Evolutionary conservation across 306 rosid genomes (phyloP), one percentile per base, ranked within the genome.

Genomic region (Sindora glabra): DNA sequence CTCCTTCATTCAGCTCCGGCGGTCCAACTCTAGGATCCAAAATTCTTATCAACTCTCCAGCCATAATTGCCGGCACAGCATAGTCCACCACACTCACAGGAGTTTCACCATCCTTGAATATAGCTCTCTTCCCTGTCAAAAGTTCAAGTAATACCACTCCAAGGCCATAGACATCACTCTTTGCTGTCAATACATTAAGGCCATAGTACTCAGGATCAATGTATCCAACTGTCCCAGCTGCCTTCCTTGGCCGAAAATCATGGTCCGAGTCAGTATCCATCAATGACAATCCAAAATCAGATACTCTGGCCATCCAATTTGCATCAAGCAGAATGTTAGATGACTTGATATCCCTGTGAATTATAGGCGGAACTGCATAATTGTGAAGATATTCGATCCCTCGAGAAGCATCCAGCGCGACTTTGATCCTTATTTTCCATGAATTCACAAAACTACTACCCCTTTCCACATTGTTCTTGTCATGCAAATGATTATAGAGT

Each of bases 121-220:
- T 81, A 5, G 97, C 97, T 77, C 86, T 77, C 78, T 76, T 91
- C 69, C 97, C 97, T 2, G 97, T 91, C 80, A 91, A 67, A 17
- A 91, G 87, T 68, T 91, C 97, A 10, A 91, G 70, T 51, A 91
- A 36, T 10, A 91, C 97, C 46, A 91, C 80, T 13, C 97, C 97
- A 14, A 91, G 83, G 0, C 97, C 97, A 63, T 87, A 91, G 1
- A 91, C 97, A 64, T 91, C 97, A 39, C 96, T 87, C 81, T 91
- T 91, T 19, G 91, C 78, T 9, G 97, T 91, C 55, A 91, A 59
- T 3, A 91, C 77, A 56, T 91, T 91, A 8, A 91, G 75, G 51
- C 97, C 95, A 18, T 85, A 91, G 81, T 91, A 91, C 76, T 91
- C 97, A 0, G 97, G 97, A 85, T 91, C 97, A 16, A 91, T 91